phyloP scores from a whole-genome alignment of 73 alveolate genomes.

The Paramecium biaurelia region DNA sequence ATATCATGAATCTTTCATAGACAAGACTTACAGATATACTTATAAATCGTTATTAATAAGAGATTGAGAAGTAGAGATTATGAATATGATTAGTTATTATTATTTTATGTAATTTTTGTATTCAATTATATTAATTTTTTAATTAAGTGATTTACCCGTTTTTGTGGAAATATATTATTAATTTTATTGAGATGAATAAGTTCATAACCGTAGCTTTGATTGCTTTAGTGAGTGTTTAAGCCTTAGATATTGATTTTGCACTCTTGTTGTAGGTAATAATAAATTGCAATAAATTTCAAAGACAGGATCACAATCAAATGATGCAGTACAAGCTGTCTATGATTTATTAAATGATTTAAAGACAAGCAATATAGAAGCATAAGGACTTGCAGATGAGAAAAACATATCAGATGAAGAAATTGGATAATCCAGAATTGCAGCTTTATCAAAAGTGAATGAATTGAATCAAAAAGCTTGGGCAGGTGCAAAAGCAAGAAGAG shows the following conservation, averaged over 20 bases:
- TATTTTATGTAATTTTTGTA: neutral
- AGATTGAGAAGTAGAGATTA: neutral
- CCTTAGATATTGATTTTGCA: neutral
- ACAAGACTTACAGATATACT: too few relatives aligned
- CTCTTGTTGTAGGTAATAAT: neutral
- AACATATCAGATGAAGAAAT: conserved; percentile 37
- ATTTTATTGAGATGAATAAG: neutral
- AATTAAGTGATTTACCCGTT: neutral
- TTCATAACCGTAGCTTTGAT: conserved; percentile 6
- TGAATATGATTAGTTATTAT: neutral
- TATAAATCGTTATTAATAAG: too few relatives aligned
- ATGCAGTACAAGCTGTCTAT: conserved; percentile 34
- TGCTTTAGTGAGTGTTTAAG: neutral
- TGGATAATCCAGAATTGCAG: conserved; percentile 32
- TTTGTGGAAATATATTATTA: conserved; percentile 2
- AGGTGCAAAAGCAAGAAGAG: conserved; percentile 33
- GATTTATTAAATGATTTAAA: conserved; percentile 40
- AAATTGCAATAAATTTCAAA: neutral
- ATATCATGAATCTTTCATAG: too few relatives aligned
- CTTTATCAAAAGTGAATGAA: conserved; percentile 6
- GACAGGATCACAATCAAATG: conserved; percentile 47
- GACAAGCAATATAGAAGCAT: conserved; percentile 48
- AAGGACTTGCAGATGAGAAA: conserved; percentile 17
- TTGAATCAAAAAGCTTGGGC: conserved; percentile 41
- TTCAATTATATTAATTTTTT: neutral